phyloP scores from a whole-genome alignment of 805 yeast genomes.

The Metschnikowia rubicola region DNA sequence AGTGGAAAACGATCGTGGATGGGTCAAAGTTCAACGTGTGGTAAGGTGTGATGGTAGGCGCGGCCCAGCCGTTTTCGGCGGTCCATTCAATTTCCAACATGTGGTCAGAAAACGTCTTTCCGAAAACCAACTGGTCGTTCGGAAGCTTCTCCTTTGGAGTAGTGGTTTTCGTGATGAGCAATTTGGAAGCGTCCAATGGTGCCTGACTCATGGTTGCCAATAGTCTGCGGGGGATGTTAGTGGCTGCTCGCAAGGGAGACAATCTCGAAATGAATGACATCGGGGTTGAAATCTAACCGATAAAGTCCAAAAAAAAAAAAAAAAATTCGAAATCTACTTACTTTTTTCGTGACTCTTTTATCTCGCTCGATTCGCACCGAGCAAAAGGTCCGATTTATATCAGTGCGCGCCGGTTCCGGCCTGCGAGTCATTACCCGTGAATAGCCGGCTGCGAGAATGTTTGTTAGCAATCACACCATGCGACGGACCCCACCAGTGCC shows the following conservation, averaged over 20 bases:
- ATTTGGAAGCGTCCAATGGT: constrained; percentile 37
- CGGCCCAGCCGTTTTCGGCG: constrained; percentile 72
- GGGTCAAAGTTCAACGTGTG: constrained; percentile 78
- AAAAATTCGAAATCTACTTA: not conserved
- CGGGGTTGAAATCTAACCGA: not conserved
- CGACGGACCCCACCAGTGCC: no score
- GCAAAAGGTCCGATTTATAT: constrained; percentile 2
- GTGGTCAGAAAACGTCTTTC: constrained; percentile 72
- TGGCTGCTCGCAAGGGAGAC: constrained; percentile 4
- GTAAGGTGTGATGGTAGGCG: constrained; percentile 87
- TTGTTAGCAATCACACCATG: no score
- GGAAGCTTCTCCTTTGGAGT: constrained; percentile 36
- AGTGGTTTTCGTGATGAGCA: constrained; percentile 35
- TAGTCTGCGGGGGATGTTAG: constrained; percentile 16
- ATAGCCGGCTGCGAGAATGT: constrained; percentile 7
- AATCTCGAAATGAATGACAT: constrained; percentile 5
- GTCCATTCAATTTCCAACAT: constrained; percentile 88
- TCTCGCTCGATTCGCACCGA: constrained; percentile 1
- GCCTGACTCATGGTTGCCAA: constrained; percentile 22
- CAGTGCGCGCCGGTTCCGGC: constrained; percentile 8
- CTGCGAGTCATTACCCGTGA: constrained; percentile 15
- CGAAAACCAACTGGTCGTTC: constrained; percentile 40
- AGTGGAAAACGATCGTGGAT: constrained; percentile 86
- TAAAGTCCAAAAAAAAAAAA: not conserved
- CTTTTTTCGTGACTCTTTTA: not conserved